Evolutionary conservation across 2,329 filamentous ascomycete species (phyloP).

Genomic region (Lachnellula occidentalis): DNA sequence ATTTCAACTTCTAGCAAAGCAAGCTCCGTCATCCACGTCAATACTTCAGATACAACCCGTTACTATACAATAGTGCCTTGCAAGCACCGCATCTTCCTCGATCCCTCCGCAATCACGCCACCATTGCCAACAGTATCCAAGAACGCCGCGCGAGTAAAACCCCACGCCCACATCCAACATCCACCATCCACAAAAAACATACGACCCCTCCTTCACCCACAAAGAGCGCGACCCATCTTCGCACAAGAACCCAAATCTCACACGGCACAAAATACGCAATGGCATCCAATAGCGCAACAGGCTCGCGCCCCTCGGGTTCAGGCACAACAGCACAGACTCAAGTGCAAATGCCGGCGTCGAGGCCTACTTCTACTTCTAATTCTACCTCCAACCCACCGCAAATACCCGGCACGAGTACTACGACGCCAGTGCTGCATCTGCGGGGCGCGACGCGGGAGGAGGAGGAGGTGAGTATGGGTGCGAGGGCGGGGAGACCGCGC

Average conservation of each 20-base stretch:
- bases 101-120: not conserved
- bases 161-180: not conserved
- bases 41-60: not conserved
- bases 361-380: no score
- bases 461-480: slow-evolving; percentile 7
- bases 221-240: not conserved
- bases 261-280: not conserved
- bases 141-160: no score
- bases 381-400: not conserved
- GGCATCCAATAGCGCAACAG: not conserved
- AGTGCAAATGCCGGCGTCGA: not conserved
- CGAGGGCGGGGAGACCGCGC: slow-evolving; percentile 43
- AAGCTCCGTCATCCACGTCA: not conserved
- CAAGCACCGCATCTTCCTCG: not conserved
- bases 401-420: slow-evolving; percentile 2
- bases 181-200: not conserved
- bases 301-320: not conserved
- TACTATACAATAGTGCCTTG: not conserved
- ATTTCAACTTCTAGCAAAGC: not conserved
- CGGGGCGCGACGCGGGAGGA: slow-evolving; percentile 21
- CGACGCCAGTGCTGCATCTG: slow-evolving; percentile 24
- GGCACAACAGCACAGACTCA: not conserved
- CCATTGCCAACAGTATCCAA: no score
- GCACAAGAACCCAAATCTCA: no score
- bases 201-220: no score